These are phyloP conservation scores for Gossypium mustelinum DNA, from an alignment of 345 rosid species.

Conservation along the genomic window DNA sequence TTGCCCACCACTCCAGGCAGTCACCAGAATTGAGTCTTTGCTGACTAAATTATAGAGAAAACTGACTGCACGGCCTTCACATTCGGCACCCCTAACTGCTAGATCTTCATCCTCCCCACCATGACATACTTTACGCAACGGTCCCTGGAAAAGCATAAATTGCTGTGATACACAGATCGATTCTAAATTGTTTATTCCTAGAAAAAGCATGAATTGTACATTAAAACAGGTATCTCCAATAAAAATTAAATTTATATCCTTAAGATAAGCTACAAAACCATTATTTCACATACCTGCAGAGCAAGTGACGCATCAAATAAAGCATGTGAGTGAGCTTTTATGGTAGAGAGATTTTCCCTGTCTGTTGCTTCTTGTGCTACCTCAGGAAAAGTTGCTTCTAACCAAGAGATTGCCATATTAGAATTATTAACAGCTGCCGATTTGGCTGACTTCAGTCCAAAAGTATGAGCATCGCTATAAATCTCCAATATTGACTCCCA, in stretches of 20 bases:
- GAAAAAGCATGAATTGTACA: not conserved
- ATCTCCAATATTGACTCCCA: conserved; percentile 84
- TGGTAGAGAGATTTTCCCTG: conserved; percentile 36
- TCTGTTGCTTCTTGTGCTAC: conserved; percentile 48
- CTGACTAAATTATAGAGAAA: conserved; percentile 72
- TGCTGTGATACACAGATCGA: not conserved
- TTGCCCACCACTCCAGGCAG: conserved; percentile 97
- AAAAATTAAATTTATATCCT: not conserved
- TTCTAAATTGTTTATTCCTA: not conserved
- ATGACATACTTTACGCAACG: conserved; percentile 56
- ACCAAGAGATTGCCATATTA: conserved; percentile 80
- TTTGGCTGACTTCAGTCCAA: conserved; percentile 66
- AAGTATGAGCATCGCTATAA: conserved; percentile 70
- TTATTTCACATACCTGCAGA: conserved; percentile 60
- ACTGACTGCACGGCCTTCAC: conserved; percentile 81
- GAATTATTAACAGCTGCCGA: conserved; percentile 62
- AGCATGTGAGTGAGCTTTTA: conserved; percentile 73
- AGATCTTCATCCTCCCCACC: conserved; percentile 53
- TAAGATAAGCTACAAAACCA: not conserved
- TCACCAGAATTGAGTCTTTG: conserved; percentile 89
- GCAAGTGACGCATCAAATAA: conserved; percentile 81
- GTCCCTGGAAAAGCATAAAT: conserved; percentile 49
- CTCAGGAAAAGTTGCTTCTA: conserved; percentile 91
- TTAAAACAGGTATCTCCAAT: not conserved
- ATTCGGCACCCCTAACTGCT: conserved; percentile 52